Evolutionary conservation across 208 protist genomes (phyloP).

Genomic region (Trypanosomatidae sp.): DNA sequence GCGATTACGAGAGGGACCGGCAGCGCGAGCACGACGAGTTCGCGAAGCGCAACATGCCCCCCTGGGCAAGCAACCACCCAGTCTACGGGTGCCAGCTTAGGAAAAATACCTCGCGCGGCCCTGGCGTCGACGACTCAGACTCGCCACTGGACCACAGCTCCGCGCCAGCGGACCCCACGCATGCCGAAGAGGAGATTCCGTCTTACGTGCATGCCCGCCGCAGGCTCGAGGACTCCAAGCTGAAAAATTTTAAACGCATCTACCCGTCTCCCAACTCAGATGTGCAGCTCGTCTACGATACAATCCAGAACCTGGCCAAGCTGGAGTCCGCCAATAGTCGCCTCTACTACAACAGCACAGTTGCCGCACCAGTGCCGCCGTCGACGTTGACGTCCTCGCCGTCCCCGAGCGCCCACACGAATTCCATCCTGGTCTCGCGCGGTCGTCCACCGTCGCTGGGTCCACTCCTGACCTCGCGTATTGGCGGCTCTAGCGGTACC

Average conservation of each 20-base stretch:
- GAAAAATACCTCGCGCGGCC: conserved; percentile 13
- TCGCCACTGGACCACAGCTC: conserved; percentile 3
- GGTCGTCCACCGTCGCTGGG: conserved; percentile 20
- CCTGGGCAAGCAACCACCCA: conserved; percentile 47
- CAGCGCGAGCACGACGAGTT: conserved; percentile 78
- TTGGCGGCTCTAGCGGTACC: conserved; percentile 9
- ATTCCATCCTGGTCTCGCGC: conserved; percentile 6
- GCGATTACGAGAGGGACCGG: conserved; percentile 62
- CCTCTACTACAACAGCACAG: conserved; percentile 36
- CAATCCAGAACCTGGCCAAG: conserved; percentile 44
- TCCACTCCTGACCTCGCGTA: conserved; percentile 23
- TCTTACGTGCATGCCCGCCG: conserved; percentile 27
- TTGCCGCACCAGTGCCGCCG: conserved; percentile 19
- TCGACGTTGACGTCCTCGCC: background rate
- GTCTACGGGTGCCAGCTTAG: conserved; percentile 28
- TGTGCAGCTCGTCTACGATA: conserved; percentile 71
- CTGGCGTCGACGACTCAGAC: background rate
- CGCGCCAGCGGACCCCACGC: background rate
- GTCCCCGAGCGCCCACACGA: conserved; percentile 11
- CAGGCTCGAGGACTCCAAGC: conserved; percentile 70
- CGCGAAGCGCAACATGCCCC: conserved; percentile 74
- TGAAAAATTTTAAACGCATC: conserved; percentile 79
- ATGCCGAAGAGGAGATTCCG: conserved; percentile 14
- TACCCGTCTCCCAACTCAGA: conserved; percentile 70
- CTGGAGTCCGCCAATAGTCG: conserved; percentile 39